Conservation (phyloP, 352 stramenopile species). For the Stephanocyclus meneghinianus region DNA sequence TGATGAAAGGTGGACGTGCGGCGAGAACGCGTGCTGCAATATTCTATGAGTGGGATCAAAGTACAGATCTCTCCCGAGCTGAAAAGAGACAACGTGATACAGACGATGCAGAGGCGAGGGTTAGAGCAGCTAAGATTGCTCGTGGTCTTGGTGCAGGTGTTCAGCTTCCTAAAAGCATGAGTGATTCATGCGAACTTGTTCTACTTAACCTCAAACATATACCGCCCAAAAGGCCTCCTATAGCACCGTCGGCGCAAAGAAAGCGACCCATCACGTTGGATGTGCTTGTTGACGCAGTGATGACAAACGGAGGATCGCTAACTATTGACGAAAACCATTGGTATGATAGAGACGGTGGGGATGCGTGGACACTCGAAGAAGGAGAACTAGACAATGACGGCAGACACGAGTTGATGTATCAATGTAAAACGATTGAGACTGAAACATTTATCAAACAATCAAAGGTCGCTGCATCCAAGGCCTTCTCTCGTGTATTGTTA, state of each 20-base stretch:
- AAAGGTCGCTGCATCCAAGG: slow-evolving; percentile 66
- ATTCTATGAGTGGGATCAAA: slow-evolving; percentile 81
- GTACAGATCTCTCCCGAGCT: slow-evolving; percentile 49
- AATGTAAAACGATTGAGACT: slow-evolving; percentile 33
- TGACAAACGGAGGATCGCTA: slow-evolving; percentile 77
- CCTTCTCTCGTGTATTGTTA: slow-evolving; percentile 66
- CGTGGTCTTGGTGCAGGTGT: slow-evolving; percentile 78
- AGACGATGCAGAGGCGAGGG: slow-evolving; percentile 74
- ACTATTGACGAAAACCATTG: slow-evolving; percentile 73
- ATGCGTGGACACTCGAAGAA: slow-evolving; percentile 62
- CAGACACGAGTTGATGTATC: slow-evolving; percentile 24
- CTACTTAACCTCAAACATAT: slow-evolving; percentile 75
- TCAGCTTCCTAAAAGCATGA: slow-evolving; percentile 75
- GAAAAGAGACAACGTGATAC: slow-evolving; percentile 73
- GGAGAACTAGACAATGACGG: slow-evolving; percentile 32
- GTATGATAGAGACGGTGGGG: slow-evolving; percentile 78
- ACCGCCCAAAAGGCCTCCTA: slow-evolving; percentile 43
- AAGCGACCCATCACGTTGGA: slow-evolving; percentile 68
- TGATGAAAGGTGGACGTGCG: slow-evolving; percentile 75
- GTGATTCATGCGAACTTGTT: slow-evolving; percentile 75
- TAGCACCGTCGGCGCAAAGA: slow-evolving; percentile 27
- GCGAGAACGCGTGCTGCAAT: slow-evolving; percentile 75
- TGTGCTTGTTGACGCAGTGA: slow-evolving; percentile 77
- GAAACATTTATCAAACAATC: slow-evolving; percentile 68
- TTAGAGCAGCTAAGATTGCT: slow-evolving; percentile 69